Base-by-base conservation (phyloP, 2,329 filamentous ascomycete species). In the Claviceps africana region DNA sequence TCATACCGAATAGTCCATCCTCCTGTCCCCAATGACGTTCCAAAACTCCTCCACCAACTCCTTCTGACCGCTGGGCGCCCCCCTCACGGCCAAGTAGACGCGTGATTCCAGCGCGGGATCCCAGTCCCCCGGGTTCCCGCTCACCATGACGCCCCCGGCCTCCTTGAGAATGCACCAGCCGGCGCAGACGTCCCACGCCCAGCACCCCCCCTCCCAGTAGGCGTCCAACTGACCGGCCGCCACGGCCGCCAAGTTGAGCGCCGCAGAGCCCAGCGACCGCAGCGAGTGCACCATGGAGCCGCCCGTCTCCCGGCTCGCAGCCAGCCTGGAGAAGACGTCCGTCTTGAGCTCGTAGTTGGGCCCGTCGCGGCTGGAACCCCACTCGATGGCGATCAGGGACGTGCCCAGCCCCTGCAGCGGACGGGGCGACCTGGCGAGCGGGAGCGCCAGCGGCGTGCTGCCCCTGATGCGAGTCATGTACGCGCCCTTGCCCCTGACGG, bases 181-280 rank as follows among this genome's bases (percentile, higher is more conserved):
- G 5, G 87, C 87, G 62, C 84, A 87, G 2, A 91, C 86, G 64
- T 91, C 86, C 86, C 86, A 91, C 1, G 86, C 85, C 78, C 85
- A 91, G 66, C 85, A 88, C 0, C 87, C 86, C 39, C 83, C 85
- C 68, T 91, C 86, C 86, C 86, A 91, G 64, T 88, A 91, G 22
- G 80, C 60, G 64, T 91, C 86, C 28, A 88, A 59, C 64, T 81
- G 76, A 0, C 86, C 86, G 10, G 79, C 77, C 2, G 86, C 86
- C 3, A 88, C 82, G 40, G 75, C 77, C 53, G 84, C 87, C 19
- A 90, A 66, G 65, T 90, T 90, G 60, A 91, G 70, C 42, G 86
- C 86, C 8, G 86, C 86, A 49, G 77, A 82, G 2, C 86, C 86
- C 55, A 88, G 67, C 37, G 75, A 80, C n/a, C 86, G 73, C 53